Evolutionary conservation across 345 rosid species (phyloP).

Genomic region (Gossypioides kirkii): DNA sequence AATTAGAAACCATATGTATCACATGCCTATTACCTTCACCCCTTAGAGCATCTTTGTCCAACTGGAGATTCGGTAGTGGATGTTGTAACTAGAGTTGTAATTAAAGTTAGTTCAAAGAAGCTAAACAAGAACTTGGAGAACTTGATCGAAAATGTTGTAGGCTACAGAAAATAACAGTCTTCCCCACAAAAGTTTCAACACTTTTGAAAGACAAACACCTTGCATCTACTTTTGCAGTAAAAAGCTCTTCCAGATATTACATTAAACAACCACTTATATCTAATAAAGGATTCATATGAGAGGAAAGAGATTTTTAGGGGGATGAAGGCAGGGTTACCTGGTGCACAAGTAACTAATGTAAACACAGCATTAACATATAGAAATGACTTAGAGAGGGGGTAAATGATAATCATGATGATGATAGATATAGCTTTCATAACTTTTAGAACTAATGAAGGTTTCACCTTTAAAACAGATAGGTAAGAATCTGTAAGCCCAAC

Average conservation of each 20-base stretch:
- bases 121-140: background rate
- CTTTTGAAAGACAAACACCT: constrained; percentile 1
- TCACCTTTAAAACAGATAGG: constrained; percentile 72
- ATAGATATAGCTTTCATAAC: background rate
- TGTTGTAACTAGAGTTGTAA: background rate
- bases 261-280: background rate
- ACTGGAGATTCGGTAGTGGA: background rate
- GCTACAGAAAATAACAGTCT: background rate
- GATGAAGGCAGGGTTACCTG: background rate
- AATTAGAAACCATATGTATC: background rate
- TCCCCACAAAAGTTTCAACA: background rate
- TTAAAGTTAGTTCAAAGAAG: background rate
- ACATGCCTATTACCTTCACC: background rate
- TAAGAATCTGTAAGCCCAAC: constrained; percentile 71
- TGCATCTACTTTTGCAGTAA: background rate
- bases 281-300: background rate
- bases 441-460: constrained; percentile 6
- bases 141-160: background rate
- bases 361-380: background rate
- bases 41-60: background rate
- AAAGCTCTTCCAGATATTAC: background rate
- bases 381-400: background rate
- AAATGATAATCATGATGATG: background rate
- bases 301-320: background rate
- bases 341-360: background rate